Evolutionary conservation across 140 eudicot genomes (phyloP), one percentile per base, ranked within the genome.

Genomic region (Oenanthe javanica): DNA sequence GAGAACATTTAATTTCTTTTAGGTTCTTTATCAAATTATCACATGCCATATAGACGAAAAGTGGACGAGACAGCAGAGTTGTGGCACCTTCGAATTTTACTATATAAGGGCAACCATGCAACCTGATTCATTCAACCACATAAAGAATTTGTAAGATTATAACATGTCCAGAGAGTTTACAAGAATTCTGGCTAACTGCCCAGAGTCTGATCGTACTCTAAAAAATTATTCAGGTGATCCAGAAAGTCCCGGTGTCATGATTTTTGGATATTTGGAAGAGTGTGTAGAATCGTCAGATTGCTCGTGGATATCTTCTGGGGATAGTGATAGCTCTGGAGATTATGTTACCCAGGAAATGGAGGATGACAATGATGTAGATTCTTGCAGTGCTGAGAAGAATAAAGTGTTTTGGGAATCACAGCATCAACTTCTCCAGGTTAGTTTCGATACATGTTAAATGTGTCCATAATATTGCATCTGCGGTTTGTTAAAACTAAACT

Each of bases 401-500:
- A 85, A 81, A 73, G 79, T 72, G 16, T 89, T 84, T 25, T 92
- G 94, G 97, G 89, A 88, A 75, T 75, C 90, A 46, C 97, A 89
- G 40, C 86, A 85, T 25, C 77, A 88, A 50, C 91, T 88, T 81
- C 87, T 92, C 16, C 84, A 36, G 85, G 97, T 92, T 81, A 36
- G 45, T 82, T 55, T 40, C 19, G 31, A 8, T 27, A 46, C 31
- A 9, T 19, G 31, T 69, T 76, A 51, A 12, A 78, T 57, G 27
- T 59, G 81, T 27, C 1, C 51, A 59, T 8, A 18, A 71, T 36
- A 42, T 31, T 42, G 76, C 7, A 71, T 38, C 11, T 15, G 49
- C 0, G 45, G 0, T 10, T 31, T 5, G 1, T 36, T 40, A 10
- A 42, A 38, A 40, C 16, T 5, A 6, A 67, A 36, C 49, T 38